Evolutionary conservation across 2,329 filamentous ascomycete species (phyloP).

Genomic region (Aaosphaeria arxii): DNA sequence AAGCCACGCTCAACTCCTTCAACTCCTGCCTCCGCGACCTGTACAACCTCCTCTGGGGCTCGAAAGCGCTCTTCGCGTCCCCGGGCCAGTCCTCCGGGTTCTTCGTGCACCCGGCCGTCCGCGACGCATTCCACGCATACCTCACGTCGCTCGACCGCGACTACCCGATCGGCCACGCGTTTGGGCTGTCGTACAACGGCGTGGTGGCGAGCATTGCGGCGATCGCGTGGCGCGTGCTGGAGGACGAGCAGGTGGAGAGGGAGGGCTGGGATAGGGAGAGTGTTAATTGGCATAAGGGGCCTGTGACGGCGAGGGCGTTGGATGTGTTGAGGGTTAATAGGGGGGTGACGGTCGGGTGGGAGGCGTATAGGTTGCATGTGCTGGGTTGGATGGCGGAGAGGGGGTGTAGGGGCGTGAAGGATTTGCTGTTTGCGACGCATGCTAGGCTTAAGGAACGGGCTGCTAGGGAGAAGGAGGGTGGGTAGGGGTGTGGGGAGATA

Average conservation of each 20-base stretch:
- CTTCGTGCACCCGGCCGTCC: constrained; percentile 47
- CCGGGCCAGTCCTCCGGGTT: constrained; percentile 62
- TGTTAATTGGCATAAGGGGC: constrained; percentile 41
- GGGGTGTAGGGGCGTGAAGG: constrained; percentile 64
- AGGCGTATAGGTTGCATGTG: constrained; percentile 72
- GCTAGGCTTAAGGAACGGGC: constrained; percentile 58
- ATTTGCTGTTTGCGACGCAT: constrained; percentile 79
- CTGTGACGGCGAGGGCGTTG: constrained; percentile 68
- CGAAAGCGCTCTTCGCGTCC: constrained; percentile 63
- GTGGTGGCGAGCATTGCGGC: constrained; percentile 46
- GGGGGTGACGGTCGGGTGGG: constrained; percentile 66
- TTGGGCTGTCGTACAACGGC: constrained; percentile 48
- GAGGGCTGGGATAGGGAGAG: constrained; percentile 16
- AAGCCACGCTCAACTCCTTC: constrained; percentile 54
- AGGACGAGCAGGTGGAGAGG: constrained; percentile 43
- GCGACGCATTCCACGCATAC: constrained; percentile 42
- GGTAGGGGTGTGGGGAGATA: too few relatives aligned
- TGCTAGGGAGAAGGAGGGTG: too few relatives aligned
- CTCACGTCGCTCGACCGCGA: constrained; percentile 38
- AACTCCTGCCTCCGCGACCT: constrained; percentile 86
- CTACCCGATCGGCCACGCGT: constrained; percentile 39
- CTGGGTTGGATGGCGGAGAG: constrained; percentile 63
- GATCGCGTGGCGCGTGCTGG: constrained; percentile 46
- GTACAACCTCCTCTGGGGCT: constrained; percentile 79
- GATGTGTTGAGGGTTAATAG: constrained; percentile 61